Percentiles rank a stretch among this genome's conserved stretches.
Conservation (phyloP, 192 early-diverging fungal genomes). For the Pilobolus umbonatus region DNA sequence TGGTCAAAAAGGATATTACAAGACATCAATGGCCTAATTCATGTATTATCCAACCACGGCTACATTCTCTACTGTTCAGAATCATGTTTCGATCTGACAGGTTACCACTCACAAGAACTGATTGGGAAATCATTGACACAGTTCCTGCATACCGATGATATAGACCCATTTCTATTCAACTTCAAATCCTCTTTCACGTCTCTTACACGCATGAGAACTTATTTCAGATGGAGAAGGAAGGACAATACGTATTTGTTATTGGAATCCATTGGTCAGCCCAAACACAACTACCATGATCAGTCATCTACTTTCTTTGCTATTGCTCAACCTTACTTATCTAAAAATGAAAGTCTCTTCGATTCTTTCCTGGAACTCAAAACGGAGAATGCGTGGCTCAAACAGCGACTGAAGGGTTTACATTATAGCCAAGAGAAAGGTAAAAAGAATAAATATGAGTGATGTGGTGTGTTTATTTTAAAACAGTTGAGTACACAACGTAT, state of each 20-base stretch:
- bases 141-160: slow-evolving; percentile 43
- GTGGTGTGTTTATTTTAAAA: too few species aligned
- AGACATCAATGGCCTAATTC: slow-evolving; percentile 39
- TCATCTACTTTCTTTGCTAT: slow-evolving; percentile 36
- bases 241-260: slow-evolving; percentile 39
- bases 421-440: too few species aligned
- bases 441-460: too few species aligned
- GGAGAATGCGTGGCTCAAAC: slow-evolving; percentile 39
- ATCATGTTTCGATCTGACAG: slow-evolving; percentile 38
- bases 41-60: slow-evolving; percentile 35
- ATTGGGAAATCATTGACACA: slow-evolving; percentile 38
- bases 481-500: too few species aligned
- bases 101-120: slow-evolving; percentile 40
- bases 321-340: slow-evolving; percentile 39
- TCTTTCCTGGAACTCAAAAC: slow-evolving; percentile 43
- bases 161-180: slow-evolving; percentile 38
- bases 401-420: slow-evolving; percentile 22
- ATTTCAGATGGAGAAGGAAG: slow-evolving; percentile 41
- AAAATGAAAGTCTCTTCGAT: slow-evolving; percentile 33
- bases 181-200: slow-evolving; percentile 34
- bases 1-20: slow-evolving; percentile 43
- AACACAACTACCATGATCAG: slow-evolving; percentile 7
- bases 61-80: slow-evolving; percentile 43
- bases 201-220: slow-evolving; percentile 31
- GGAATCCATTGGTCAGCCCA: slow-evolving; percentile 39